Base-by-base conservation (phyloP, 306 rosid genomes). In the Arachis stenosperma region DNA sequence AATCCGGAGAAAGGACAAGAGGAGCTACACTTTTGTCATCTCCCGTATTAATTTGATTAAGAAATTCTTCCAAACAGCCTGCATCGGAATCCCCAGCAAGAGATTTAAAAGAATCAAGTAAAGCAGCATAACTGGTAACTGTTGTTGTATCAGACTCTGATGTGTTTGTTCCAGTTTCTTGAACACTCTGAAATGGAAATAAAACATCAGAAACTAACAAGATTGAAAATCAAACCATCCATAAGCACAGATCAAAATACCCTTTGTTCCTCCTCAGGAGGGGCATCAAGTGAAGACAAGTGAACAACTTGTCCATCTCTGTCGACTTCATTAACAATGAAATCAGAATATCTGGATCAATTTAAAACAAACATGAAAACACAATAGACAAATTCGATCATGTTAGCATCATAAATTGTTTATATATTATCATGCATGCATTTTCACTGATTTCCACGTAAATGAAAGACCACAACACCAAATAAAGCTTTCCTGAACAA, bases 251-350 rank as follows among this genome's bases (percentile, higher is more conserved):
- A 46, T 50, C 75, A 27, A 52, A 41, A 50, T 7, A 59, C 65
- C 61, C 73, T 61, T 33, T 12, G 33, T 54, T 81, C 88, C 84
- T 86, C 59, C 22, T n/a, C 96, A 5, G 51, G 69, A 29, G 90
- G 88, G 36, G 90, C 84, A 46, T 89, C 92, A 65, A 91, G 86
- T 27, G 88, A 81, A 57, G 91, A 84, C 84, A 94, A 68, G 40
- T 76, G 91, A 81, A 84, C 90, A 76, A 91, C 89, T 48, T 87
- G 73, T 73, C 89, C 97, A 46, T 86, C 94, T 2, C 37, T 71
- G 70, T 86, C 97, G n/a, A 94, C 98, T 89, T 94, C 97, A 11
- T 94, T 83, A 40, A 94, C 97, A 54, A 94, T 91, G 76, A 94
- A 94, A 79, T 91, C 98, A 64, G 97, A 88, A 74, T 94, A 94